Conservation (phyloP, 768 basidiomycete species). For the Hypholoma sublateritium region DNA sequence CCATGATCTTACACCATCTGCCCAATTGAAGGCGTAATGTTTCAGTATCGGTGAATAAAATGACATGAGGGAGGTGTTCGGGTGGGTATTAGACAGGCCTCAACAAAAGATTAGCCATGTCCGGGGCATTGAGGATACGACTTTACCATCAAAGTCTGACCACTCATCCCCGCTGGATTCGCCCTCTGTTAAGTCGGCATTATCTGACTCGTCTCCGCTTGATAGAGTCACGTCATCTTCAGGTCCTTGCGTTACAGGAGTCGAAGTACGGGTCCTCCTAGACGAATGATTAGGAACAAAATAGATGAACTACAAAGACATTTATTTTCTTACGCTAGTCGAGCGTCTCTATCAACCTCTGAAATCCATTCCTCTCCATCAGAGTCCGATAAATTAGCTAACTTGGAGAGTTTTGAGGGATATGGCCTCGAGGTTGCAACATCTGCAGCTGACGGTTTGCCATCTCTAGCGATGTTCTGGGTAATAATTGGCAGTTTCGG, state of each 20-base stretch:
- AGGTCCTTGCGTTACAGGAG: constrained; percentile 32
- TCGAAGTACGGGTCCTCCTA: constrained; percentile 54
- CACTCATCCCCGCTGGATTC: constrained; percentile 47
- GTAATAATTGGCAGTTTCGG: constrained; percentile 24
- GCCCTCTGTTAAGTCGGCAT: constrained; percentile 64
- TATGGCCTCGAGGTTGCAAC: constrained; percentile 1
- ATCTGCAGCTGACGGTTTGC: background rate
- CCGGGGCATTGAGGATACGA: background rate
- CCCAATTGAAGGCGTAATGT: constrained; percentile 41
- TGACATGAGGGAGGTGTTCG: constrained; percentile 30
- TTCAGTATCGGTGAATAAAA: constrained; percentile 50
- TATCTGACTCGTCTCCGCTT: constrained; percentile 79
- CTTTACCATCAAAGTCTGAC: constrained; percentile 45
- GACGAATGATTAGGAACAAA: background rate
- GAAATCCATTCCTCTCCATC: constrained; percentile 63
- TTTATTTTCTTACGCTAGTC: constrained; percentile 55
- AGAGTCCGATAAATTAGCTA: constrained; percentile 54
- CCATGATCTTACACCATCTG: constrained; percentile 40
- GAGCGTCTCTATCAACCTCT: constrained; percentile 69
- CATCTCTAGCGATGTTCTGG: constrained; percentile 31
- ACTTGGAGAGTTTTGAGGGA: constrained; percentile 21
- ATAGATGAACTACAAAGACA: background rate
- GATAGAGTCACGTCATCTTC: constrained; percentile 47
- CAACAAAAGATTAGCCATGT: background rate
- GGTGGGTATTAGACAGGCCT: constrained; percentile 18